Conservation (phyloP, 73 alveolate species). For the Tetrahymena borealis region DNA sequence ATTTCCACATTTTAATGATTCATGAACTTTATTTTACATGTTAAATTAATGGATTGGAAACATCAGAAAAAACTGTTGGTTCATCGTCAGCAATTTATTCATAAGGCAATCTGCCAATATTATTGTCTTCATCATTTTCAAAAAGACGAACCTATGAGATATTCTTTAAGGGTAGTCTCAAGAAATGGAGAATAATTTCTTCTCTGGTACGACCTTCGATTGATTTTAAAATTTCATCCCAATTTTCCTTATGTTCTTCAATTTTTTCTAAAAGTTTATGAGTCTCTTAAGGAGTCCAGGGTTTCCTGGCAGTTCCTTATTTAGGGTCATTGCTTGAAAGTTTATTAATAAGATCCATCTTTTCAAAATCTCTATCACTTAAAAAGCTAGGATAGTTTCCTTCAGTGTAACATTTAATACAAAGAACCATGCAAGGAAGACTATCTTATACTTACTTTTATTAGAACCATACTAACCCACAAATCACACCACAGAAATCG, state of each 20-base stretch:
- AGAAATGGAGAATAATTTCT: slow-evolving; percentile 25
- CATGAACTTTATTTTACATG: not conserved
- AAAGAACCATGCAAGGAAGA: slow-evolving; percentile 10
- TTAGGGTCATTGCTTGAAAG: not conserved
- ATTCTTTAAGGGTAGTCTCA: slow-evolving; percentile 18
- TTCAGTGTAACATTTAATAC: slow-evolving; percentile 26
- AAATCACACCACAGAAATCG: slow-evolving; percentile 29
- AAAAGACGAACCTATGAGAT: not conserved
- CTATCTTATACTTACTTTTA: not conserved
- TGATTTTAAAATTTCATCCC: slow-evolving; percentile 16
- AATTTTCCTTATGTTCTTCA: slow-evolving; percentile 19
- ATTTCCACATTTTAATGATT: not conserved
- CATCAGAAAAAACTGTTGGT: not conserved
- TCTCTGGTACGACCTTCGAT: slow-evolving; percentile 29
- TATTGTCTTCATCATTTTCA: not conserved
- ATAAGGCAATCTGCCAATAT: not conserved
- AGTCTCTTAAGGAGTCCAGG: slow-evolving; percentile 24
- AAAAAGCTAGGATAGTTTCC: slow-evolving; percentile 24
- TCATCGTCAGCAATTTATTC: not conserved
- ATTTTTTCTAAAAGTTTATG: not conserved
- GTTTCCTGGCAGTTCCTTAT: not conserved
- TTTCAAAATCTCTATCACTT: slow-evolving; percentile 20
- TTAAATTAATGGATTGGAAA: not conserved
- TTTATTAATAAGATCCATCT: not conserved
- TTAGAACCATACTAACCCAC: slow-evolving; percentile 36